Base-by-base conservation (phyloP, 495 filamentous ascomycete species). In the Astrothelium subdiscretum region DNA sequence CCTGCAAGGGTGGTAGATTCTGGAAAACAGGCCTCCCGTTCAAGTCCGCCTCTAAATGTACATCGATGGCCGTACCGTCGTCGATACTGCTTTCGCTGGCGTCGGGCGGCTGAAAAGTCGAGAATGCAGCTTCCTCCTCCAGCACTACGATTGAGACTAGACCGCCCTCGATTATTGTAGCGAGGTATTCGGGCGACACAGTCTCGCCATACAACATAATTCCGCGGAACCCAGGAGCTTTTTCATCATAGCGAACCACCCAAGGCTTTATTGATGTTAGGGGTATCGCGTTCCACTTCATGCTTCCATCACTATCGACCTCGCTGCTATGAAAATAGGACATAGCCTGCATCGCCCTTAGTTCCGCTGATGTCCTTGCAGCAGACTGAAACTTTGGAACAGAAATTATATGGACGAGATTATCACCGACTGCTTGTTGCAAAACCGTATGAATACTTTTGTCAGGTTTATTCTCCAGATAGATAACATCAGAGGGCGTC, bases 321-420 rank as follows among this genome's bases (percentile, higher is more conserved):
- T 18, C 57, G 11, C 44, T 58, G 44, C 60, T 51, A 59, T 75
- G 73, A 71, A 95, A 91, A 65, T 92, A 92, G 0, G 89, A 88
- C 69, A 89, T 82, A 26, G 82, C 86, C 65, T 91, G 87, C 89
- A 95, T 92, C 29, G 82, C 80, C 59, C 89, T 80, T 3, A 90
- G 71, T 66, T 92, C 83, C 13, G 81, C 80, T 10, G 87, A 80
- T 1, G 85, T 90, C 42, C 84, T 77, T n/a, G 80, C 51, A 26
- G 43, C 29, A 43, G 63, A 32, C 22, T 61, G 59, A 27, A 63
- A 62, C 26, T 65, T 57, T 6, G 61, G 6, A 38, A 61, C n/a
- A 10, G 6, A 26, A 52, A 27, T 48, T 62, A 59, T 59, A n/a
- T 18, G 31, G 26, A 54, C 1, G 20, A 35, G 29, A 59, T 15